Evolutionary conservation across 2,329 filamentous ascomycete species (phyloP).

Genomic region (Hypoxylon sp.): DNA sequence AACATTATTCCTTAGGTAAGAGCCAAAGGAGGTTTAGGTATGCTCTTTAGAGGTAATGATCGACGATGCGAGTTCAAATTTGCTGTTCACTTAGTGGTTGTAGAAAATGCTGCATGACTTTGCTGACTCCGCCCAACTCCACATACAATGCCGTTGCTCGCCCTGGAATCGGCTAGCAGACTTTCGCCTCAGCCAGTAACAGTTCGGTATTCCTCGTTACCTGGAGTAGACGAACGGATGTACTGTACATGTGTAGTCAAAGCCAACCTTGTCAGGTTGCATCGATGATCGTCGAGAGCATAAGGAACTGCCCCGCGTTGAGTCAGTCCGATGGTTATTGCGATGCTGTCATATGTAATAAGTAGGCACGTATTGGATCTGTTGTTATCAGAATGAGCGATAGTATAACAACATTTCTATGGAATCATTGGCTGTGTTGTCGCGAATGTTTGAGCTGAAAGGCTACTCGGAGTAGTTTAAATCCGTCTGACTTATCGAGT

Average conservation of each 20-base stretch:
- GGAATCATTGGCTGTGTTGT: background rate
- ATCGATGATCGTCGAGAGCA: conserved; percentile 42
- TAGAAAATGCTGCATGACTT: conserved; percentile 46
- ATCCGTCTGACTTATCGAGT: background rate
- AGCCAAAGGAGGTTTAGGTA: conserved; percentile 28
- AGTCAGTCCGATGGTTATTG: conserved; percentile 26
- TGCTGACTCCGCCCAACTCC: conserved; percentile 46
- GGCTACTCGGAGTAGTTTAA: background rate
- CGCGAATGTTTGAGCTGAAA: background rate
- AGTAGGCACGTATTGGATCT: background rate
- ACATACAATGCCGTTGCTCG: conserved; percentile 39
- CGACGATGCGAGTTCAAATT: conserved; percentile 44
- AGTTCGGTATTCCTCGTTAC: conserved; percentile 33
- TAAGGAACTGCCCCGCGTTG: conserved; percentile 42
- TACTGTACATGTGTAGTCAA: conserved; percentile 31
- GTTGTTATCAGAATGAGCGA: background rate
- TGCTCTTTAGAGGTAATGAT: conserved; percentile 37
- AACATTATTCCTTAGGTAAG: conserved; percentile 39
- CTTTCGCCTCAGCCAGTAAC: conserved; percentile 39
- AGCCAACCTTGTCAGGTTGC: conserved; percentile 33
- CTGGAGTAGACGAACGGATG: conserved; percentile 29
- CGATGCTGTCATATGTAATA: conserved; percentile 28
- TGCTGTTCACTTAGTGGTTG: conserved; percentile 43
- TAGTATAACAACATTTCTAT: background rate
- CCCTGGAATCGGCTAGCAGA: conserved; percentile 37